Evolutionary conservation across 805 yeast species (phyloP).

Genomic region (Zygotorulaspora danielsina): DNA sequence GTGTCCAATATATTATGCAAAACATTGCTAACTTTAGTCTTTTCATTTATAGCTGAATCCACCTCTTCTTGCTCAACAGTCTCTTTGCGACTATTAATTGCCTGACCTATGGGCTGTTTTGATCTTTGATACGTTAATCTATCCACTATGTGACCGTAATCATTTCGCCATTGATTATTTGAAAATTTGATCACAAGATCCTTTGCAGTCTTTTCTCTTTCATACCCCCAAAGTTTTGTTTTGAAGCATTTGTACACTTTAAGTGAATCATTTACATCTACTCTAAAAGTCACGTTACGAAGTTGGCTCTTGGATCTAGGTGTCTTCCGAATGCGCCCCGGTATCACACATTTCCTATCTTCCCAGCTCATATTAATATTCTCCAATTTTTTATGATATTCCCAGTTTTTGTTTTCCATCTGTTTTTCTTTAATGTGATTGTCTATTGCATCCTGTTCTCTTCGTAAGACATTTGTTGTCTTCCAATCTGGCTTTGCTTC

Average conservation of each 20-base stretch:
- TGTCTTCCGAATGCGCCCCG: conserved; percentile 59
- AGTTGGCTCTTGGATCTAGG: conserved; percentile 42
- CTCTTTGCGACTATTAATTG: conserved; percentile 11
- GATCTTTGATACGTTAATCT: conserved; percentile 38
- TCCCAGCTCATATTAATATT: conserved; percentile 38
- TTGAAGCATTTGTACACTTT: conserved; percentile 59
- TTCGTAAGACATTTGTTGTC: conserved; percentile 45
- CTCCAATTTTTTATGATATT: conserved; percentile 36
- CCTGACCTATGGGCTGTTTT: conserved; percentile 14
- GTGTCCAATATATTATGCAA: conserved; percentile 45
- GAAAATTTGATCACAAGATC: conserved; percentile 62
- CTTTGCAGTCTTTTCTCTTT: conserved; percentile 55
- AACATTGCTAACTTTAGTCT: conserved; percentile 43
- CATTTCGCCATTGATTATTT: conserved; percentile 74
- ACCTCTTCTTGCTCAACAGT: conserved; percentile 35
- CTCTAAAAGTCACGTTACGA: conserved; percentile 57
- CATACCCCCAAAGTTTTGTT: conserved; percentile 88
- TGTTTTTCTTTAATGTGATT: conserved; percentile 28
- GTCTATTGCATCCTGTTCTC: conserved; percentile 38
- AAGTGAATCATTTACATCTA: conserved; percentile 52
- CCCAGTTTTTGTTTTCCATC: conserved; percentile 40
- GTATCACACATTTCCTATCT: conserved; percentile 43
- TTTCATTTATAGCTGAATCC: conserved; percentile 37
- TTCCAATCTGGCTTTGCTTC: conserved; percentile 57
- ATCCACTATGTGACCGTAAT: conserved; percentile 75